Evolutionary conservation across 306 rosid genomes (phyloP).

Genomic region (barrel medic (Medicago truncatula)): MtrunA17r5.0-ANR NC_053049.1:10152001-10152500

Average conservation of each 20-base stretch:
- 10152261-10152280: too few species aligned
- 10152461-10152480: neutral
- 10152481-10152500: neutral
- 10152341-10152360: too few species aligned
- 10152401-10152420: too few species aligned
- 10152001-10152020: conserved; percentile 12
- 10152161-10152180: neutral
- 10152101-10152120: neutral
- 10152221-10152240: too few species aligned
- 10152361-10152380: too few species aligned
- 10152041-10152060: neutral
- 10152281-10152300: too few species aligned
- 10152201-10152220: too few species aligned
- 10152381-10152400: too few species aligned
- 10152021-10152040: neutral
- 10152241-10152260: too few species aligned
- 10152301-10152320: too few species aligned
- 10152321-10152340: too few species aligned
- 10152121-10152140: conserved; percentile 10
- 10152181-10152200: too few species aligned
- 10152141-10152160: conserved; percentile 13
- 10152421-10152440: neutral
- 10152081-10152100: conserved; percentile 19
- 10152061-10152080: conserved; percentile 4
- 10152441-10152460: neutral